These are phyloP conservation scores for Fistulinella staudtii DNA, from an alignment of 1,284 basidiomycete genomes.

Conservation along the genomic window DNA sequence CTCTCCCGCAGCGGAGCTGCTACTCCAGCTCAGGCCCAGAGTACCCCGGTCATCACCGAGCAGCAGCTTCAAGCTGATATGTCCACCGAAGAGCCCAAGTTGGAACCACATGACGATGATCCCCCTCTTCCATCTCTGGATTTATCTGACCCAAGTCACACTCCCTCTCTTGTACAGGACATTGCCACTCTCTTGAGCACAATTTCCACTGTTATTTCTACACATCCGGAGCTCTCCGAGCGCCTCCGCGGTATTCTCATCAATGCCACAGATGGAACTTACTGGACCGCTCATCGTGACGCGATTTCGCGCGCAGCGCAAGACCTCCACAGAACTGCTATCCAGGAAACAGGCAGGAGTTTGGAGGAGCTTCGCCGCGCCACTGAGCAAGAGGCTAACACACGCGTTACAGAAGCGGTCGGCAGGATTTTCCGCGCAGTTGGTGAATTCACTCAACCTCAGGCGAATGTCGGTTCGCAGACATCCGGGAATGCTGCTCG, in stretches of 20 bases:
- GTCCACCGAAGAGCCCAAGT: slow-evolving; percentile 15
- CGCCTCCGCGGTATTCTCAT: slow-evolving; percentile 57
- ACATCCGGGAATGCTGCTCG: slow-evolving; percentile 1
- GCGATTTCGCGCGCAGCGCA: slow-evolving; percentile 52
- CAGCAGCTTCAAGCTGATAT: slow-evolving; percentile 19
- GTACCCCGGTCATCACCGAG: slow-evolving; percentile 29
- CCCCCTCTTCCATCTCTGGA: slow-evolving; percentile 56
- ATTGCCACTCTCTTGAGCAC: slow-evolving; percentile 56
- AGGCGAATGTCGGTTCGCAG: slow-evolving; percentile 5
- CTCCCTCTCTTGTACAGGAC: slow-evolving; percentile 55
- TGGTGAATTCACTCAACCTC: slow-evolving; percentile 34
- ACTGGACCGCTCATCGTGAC: slow-evolving; percentile 62
- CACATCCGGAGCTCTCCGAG: slow-evolving; percentile 69
- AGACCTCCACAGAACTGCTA: slow-evolving; percentile 43
- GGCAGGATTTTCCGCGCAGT: slow-evolving; percentile 54
- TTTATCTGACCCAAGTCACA: slow-evolving; percentile 23
- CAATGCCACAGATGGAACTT: slow-evolving; percentile 59
- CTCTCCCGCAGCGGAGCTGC: slow-evolving; percentile 15
- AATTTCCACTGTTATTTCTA: slow-evolving; percentile 48
- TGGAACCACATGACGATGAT: slow-evolving; percentile 34
- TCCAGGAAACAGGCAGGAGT: slow-evolving; percentile 38
- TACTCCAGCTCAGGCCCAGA: slow-evolving; percentile 35
- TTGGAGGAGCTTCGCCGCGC: slow-evolving; percentile 43
- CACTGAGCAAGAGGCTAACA: slow-evolving; percentile 61
- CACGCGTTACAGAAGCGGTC: slow-evolving; percentile 60